Base-by-base conservation (phyloP, 257 asterid species). In the Solanum chiquidenum region DNA sequence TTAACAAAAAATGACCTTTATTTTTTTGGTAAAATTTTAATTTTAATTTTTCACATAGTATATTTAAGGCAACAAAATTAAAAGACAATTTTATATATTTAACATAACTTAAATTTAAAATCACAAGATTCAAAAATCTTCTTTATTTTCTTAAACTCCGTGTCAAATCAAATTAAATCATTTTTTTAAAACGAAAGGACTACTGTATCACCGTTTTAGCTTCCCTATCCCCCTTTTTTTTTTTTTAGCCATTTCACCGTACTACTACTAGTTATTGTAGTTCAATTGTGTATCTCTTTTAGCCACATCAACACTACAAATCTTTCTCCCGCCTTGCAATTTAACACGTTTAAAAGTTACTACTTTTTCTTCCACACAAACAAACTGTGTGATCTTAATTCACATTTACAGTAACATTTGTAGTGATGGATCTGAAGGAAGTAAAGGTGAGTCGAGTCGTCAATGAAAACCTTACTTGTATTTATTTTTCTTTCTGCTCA, bases 391-490 rank as follows among this genome's bases (percentile, higher is more conserved):
- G 55, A 52, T 83, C 31, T 21, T 38, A 31, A 86, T 42, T 42
- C 11, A 42, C 49, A 42, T 69, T 29, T 37, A 38, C 71, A 79
- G 23, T 27, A 62, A 23, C 18, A 46, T 9, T 33, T 64, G 23
- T 80, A 94, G 90, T 90, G 40, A 95, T 95, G 98, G 98, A 95
- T 96, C 98, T 95, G 94, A 92, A 92, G 85, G 94, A 86, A 21
- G 94, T 91, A 83, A 94, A 85, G 95, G 97, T 93, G 72, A 93
- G 49, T 64, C 87, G 91, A 42, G 49, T 64, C 87, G 88, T 87
- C 86, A 75, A 68, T 79, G 58, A 29, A 72, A 8, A 3, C 2
- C 27, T 58, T 52, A 2, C 21, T 49, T 49, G 1, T 49, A 49
- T 49, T 14, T 16, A 52, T 52, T 58, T 21, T 8, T 3, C 12